Conservation (phyloP, 2,329 filamentous ascomycete species). For the Thermoascus crustaceus region DNA sequence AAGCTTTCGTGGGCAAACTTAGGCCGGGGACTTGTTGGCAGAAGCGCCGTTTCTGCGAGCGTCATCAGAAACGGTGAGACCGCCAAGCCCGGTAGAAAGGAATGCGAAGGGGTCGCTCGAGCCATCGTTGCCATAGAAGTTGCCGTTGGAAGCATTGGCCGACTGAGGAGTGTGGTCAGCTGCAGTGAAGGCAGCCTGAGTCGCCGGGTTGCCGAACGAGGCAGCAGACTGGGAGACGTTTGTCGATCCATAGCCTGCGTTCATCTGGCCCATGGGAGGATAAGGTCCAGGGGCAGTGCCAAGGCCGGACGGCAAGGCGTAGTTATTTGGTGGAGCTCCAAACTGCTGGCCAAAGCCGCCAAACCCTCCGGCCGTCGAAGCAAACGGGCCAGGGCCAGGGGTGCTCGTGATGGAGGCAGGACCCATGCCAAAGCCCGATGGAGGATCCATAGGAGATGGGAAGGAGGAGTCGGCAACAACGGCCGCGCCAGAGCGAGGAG, state of each 20-base stretch:
- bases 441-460: conserved; percentile 79
- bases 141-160: conserved; percentile 66
- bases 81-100: conserved; percentile 52
- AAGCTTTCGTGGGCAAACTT: conserved; percentile 10
- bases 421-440: conserved; percentile 75
- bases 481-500: conserved; percentile 84
- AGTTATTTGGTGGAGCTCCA: conserved; percentile 72
- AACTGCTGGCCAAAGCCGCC: conserved; percentile 69
- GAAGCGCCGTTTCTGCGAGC: conserved; percentile 38
- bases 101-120: conserved; percentile 57
- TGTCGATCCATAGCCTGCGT: conserved; percentile 69
- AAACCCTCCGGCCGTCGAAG: conserved; percentile 61
- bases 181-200: conserved; percentile 88
- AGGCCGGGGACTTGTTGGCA: conserved; percentile 39
- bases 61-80: conserved; percentile 48
- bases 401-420: conserved; percentile 80
- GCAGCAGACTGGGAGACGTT: conserved; percentile 74
- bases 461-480: conserved; percentile 92
- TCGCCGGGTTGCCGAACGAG: conserved; percentile 85
- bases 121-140: conserved; percentile 53
- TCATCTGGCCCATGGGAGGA: conserved; percentile 58
- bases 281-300: conserved; percentile 72
- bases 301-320: conserved; percentile 78
- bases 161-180: conserved; percentile 74
- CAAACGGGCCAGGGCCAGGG: conserved; percentile 68